Base-by-base conservation (phyloP, 208 protist species). In the Wallacemonas sp. region DNA sequence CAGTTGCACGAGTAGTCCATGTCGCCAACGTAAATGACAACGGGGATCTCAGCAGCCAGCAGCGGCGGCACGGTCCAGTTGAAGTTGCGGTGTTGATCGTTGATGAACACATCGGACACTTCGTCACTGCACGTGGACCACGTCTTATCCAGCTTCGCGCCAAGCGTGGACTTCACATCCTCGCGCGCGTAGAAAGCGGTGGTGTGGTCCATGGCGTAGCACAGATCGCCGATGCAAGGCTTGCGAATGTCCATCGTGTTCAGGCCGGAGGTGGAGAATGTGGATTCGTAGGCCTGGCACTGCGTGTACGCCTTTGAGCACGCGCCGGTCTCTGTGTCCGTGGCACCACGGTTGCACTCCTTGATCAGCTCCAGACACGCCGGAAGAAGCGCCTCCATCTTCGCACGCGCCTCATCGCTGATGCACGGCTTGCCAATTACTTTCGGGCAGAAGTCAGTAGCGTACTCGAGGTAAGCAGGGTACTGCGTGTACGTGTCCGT, bases 1-100 rank as follows among this genome's bases (percentile, higher is more conserved):
- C 81, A 97, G 71, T 98, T 98, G 73, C 94, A 97, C 62, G 97
- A 93, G 61, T 83, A 98, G 73, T 98, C 95, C 46, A 77, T 65
- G 41, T 97, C 94, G 8, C 96, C 96, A 0, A 82, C 87, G 75
- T 97, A 98, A 45, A 97, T 83, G 68, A 98, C 55, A 14, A 97
- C 93, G 25, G 76, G 82, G 10, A 97, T 70, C 16, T 75, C 77
- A 28, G 38, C 64, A 3, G 20, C 75, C 29, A 97, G 75, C 45
- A 97, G 65, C 7, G n/a, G 45, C 0, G 88, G 83, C 1, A 98
- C 46, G 0, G 71, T 72, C 32, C 70, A 67, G 67, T 94, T 84
- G 39, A 90, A 94, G 65, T 79, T 81, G 42, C 82, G 74, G 52
- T 87, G 74, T 61, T 64, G 80, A 79, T 98, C 94, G n/a, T 38